Base-by-base conservation (phyloP, 176 grass and related monocot species). In the Oryza officinalis region DNA sequence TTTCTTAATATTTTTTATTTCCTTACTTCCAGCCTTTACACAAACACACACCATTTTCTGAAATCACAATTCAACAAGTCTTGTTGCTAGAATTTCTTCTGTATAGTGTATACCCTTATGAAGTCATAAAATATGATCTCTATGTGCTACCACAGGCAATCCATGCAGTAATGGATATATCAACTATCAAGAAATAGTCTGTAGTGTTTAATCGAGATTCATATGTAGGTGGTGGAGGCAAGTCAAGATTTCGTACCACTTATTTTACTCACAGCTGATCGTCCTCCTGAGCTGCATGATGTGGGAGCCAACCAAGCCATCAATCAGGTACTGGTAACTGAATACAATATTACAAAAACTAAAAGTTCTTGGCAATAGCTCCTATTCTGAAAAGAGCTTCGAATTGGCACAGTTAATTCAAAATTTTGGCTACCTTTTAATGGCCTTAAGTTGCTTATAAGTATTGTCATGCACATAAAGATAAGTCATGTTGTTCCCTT, bases 301-400 rank as follows among this genome's bases (percentile, higher is more conserved):
- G 89, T 79, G 82, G 96, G 96, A 85, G 96, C 96, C 65, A 95
- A 98, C 80, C 96, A 98, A 87, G 79, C 91, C 0, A 93, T 98
- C 80, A 90, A 95, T 95, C 96, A 98, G 96, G 96, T 98, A 37
- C 28, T 70, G 32, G 6, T 85, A 9, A 44, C 38, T 40, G n/a
- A 54, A 87, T 59, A 65, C 37, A 20, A 71, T 41, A 69, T 76
- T 79, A 15, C 71, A 83, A 70, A 75, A 80, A 69, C 46, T 61
- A 10, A 61, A 91, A 72, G 65, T 78, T 79, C 45, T 81, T 82
- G 30, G 33, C 18, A 31, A 25, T 26, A 54, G 31, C 63, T 75
- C 4, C 65, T 37, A 28, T 43, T 75, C 14, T 76, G 65, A 50
- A 71, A 71, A 70, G 38, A 50, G 61, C 22, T 33, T 43, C n/a